These are phyloP conservation scores for Trichoderma reesei DNA, from an alignment of 495 filamentous ascomycete species.

Conservation along the genomic window DNA sequence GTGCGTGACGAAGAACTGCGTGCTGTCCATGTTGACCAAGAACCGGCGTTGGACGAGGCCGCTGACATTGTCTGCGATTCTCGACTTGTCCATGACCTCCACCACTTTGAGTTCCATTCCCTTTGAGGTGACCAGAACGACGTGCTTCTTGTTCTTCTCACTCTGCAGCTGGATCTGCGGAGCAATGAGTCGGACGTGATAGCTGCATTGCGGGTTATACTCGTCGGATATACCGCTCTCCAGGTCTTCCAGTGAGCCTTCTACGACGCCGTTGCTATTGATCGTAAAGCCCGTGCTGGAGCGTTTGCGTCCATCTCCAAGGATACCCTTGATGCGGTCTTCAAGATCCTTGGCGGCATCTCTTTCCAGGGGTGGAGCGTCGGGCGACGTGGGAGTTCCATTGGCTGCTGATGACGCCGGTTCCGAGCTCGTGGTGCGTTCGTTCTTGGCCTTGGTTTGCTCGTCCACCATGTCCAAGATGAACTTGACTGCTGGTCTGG, in stretches of 20 bases:
- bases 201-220: slow-evolving; percentile 87
- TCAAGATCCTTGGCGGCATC: slow-evolving; percentile 60
- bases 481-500: slow-evolving; percentile 90
- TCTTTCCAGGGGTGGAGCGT: slow-evolving; percentile 33
- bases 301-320: slow-evolving; percentile 75
- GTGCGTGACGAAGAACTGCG: slow-evolving; percentile 95
- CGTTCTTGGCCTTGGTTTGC: slow-evolving; percentile 58
- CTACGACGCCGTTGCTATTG: slow-evolving; percentile 47
- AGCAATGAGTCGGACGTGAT: slow-evolving; percentile 87
- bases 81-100: slow-evolving; percentile 93
- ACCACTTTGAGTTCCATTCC: slow-evolving; percentile 95
- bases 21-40: slow-evolving; percentile 86
- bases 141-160: slow-evolving; percentile 91
- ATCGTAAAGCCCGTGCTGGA: slow-evolving; percentile 36
- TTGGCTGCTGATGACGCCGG: slow-evolving; percentile 23
- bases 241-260: slow-evolving; percentile 44
- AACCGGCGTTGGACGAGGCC: slow-evolving; percentile 92
- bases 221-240: slow-evolving; percentile 74
- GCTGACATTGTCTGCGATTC: slow-evolving; percentile 83
- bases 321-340: slow-evolving; percentile 76
- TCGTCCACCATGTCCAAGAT: slow-evolving; percentile 96
- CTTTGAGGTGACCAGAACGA: slow-evolving; percentile 86
- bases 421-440: slow-evolving; percentile 24
- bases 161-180: slow-evolving; percentile 97
- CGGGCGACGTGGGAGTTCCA: slow-evolving; percentile 17